phyloP scores from a whole-genome alignment of 139 green algal genomes.

The Desmodesmus armatus region DNA sequence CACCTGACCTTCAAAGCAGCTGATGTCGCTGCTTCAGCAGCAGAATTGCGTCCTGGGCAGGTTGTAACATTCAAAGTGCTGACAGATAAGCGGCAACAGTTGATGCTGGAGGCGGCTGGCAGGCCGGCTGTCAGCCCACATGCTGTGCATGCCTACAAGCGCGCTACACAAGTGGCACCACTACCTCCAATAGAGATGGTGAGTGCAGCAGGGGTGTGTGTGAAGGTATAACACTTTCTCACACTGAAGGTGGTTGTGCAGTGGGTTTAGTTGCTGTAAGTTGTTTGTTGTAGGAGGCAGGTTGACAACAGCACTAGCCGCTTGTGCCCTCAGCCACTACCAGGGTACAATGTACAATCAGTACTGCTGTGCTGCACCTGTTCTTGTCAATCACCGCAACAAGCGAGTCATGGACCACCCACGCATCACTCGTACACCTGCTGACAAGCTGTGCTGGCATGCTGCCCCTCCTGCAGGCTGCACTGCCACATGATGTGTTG shows the following conservation, averaged over 20 bases:
- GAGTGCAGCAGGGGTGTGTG: neutral
- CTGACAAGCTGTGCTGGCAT: too few species aligned
- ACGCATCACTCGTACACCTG: too few species aligned
- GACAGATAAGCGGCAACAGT: neutral
- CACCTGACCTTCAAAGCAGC: slow-evolving; percentile 6
- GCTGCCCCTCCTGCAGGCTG: slow-evolving; percentile 12
- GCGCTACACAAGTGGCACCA: neutral
- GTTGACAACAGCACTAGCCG: neutral
- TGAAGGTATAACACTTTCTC: neutral
- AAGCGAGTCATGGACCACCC: too few species aligned
- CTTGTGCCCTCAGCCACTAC: neutral
- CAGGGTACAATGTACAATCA: neutral
- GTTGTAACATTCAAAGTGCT: slow-evolving; percentile 9
- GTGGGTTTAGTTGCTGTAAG: too few species aligned
- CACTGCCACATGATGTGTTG: neutral
- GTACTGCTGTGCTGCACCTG: neutral
- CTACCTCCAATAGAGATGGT: neutral
- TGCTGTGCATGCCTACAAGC: slow-evolving; percentile 1
- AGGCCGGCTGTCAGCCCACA: neutral
- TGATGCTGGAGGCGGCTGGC: neutral
- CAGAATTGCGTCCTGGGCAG: neutral
- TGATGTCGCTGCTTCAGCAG: neutral
- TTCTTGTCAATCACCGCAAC: neutral
- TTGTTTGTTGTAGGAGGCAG: too few species aligned
- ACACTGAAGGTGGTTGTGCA: too few species aligned